A percentile compares a stretch with the other conserved stretches of the same genome.
Conservation (phyloP, 2,329 filamentous ascomycete species). For the Lachnellula subtilissima region DNA sequence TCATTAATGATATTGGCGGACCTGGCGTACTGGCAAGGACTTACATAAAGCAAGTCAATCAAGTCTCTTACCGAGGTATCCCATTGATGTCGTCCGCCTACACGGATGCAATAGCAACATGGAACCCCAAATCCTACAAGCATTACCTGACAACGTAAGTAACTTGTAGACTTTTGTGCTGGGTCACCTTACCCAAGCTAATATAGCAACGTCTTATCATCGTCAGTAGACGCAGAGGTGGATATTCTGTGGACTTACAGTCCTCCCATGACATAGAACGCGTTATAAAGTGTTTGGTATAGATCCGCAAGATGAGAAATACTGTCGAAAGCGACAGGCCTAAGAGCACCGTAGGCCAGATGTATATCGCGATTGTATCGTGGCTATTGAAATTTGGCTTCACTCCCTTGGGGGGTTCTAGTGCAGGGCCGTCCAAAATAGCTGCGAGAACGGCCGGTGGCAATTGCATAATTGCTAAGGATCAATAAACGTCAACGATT, state of each 20-base stretch:
- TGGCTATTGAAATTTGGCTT: background rate
- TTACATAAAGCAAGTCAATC: constrained; percentile 3
- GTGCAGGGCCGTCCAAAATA: constrained; percentile 1
- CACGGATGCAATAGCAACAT: background rate
- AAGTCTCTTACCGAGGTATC: background rate
- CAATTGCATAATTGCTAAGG: background rate
- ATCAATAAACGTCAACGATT: background rate
- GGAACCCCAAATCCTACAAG: background rate
- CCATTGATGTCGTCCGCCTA: constrained; percentile 4
- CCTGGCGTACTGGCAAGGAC: background rate
- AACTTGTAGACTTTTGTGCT: background rate
- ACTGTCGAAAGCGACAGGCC: background rate
- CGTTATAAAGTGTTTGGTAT: constrained; percentile 1
- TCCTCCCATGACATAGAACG: constrained; percentile 3
- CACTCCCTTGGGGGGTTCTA: constrained; percentile 1
- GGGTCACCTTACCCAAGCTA: background rate
- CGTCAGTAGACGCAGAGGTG: background rate
- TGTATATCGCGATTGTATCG: background rate
- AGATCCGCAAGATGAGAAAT: background rate
- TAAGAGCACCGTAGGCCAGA: background rate
- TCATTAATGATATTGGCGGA: background rate
- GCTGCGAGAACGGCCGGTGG: background rate
- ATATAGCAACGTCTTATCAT: background rate
- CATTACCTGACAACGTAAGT: background rate
- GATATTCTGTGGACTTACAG: background rate